A percentile compares a stretch with the other conserved stretches of the same genome.
Evolutionary conservation across 305 asterid species (phyloP).

Genomic region (Salvia sclarea): DNA sequence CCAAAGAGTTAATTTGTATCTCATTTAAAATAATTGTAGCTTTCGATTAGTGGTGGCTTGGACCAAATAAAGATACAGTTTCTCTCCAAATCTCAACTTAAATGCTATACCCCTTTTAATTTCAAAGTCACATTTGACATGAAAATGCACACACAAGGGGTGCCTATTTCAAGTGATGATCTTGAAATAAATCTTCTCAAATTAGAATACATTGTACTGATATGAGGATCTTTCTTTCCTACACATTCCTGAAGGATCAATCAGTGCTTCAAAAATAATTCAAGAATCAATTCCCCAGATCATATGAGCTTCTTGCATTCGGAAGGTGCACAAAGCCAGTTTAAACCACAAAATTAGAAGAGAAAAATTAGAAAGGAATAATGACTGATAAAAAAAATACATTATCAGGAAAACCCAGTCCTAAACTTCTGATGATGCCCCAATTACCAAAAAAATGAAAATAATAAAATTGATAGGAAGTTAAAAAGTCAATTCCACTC

Average conservation of each 20-base stretch:
- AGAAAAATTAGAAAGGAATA: background rate
- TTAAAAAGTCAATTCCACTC: background rate
- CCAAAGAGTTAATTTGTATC: background rate
- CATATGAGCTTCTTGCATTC: constrained; percentile 7
- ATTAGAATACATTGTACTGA: background rate
- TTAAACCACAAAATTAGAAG: background rate
- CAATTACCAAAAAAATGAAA: too few relatives aligned
- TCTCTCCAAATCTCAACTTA: background rate
- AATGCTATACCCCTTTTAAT: background rate
- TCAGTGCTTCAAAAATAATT: constrained; percentile 12
- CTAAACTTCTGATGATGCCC: background rate
- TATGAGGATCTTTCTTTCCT: background rate
- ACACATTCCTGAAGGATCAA: constrained; percentile 2
- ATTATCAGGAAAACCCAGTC: background rate
- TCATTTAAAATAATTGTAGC: background rate
- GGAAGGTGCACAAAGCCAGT: background rate
- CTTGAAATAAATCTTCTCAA: background rate
- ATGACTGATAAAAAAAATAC: background rate
- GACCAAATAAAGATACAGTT: background rate
- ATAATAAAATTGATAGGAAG: too few relatives aligned
- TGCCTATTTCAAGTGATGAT: background rate
- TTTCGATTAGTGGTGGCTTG: background rate
- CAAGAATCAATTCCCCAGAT: constrained; percentile 5
- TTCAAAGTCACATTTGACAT: background rate
- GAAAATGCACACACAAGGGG: background rate